Evolutionary conservation across 805 yeast species (phyloP), one percentile per base, ranked within the genome.

Genomic region (Candida berthetii): DNA sequence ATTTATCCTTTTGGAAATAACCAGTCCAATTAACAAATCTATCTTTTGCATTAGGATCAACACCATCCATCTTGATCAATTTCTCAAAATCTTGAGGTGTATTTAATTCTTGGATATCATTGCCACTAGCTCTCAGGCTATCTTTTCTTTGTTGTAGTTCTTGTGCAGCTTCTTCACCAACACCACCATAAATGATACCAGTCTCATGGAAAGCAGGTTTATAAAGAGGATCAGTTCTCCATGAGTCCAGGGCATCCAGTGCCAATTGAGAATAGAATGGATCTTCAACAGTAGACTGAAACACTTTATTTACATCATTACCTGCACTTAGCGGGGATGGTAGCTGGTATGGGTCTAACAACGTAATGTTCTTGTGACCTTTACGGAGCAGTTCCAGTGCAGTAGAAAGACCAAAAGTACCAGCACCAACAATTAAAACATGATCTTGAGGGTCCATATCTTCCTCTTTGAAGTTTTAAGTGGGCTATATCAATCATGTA

Each of bases 381-480:
- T 56, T 53, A 3, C 65, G 52, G 1, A 59, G 47, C 8, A 70
- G 51, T 33, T 63, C 60, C 3, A 69, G 46, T 3, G 66, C 70
- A 0, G 73, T 66, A 4, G 72, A 67, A 7, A 70, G 56, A 5
- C 74, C 75, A 49, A 66, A 68, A 0, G 70, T 66, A 2, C 74
- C 73, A 25, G 69, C 68, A 3, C 74, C 74, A n/a, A 69, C 54
- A 19, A 65, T 56, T 4, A 66, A 13, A 7, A 25, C 18, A n/a
- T 25, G 38, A 7, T 22, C 24, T 6, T 22, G 24, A 7, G 24
- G 24, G 8, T 8, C 8, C n/a, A n/a, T n/a, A n/a, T n/a, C n/a
- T n/a, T n/a, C n/a, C n/a, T n/a, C n/a, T n/a, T n/a, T n/a, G n/a
- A n/a, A n/a, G n/a, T n/a, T n/a, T n/a, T n/a, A n/a, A n/a, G n/a